These are phyloP conservation scores for Erythrophleum fordii DNA, from an alignment of 306 rosid species.

Conservation along the genomic window DNA sequence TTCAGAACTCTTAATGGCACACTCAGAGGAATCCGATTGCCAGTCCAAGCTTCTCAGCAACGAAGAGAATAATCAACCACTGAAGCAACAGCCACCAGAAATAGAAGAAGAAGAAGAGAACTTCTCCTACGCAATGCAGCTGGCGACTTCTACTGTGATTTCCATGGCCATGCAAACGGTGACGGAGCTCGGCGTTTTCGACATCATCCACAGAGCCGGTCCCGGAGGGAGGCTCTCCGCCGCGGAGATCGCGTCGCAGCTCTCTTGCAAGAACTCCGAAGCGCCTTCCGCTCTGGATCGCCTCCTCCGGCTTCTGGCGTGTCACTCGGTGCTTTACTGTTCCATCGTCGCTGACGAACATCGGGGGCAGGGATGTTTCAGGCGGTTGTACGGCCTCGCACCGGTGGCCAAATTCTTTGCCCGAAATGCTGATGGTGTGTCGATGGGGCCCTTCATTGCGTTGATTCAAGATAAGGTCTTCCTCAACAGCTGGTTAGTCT, in stretches of 20 bases:
- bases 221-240: slow-evolving; percentile 37
- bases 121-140: slow-evolving; percentile 43
- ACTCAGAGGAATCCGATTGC: background rate
- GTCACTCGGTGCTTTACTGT: slow-evolving; percentile 48
- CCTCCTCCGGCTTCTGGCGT: slow-evolving; percentile 44
- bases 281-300: slow-evolving; percentile 50
- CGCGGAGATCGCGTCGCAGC: slow-evolving; percentile 30
- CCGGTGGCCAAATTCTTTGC: slow-evolving; percentile 37
- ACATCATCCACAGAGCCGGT: slow-evolving; percentile 45
- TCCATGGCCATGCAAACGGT: slow-evolving; percentile 49
- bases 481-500: slow-evolving; percentile 40
- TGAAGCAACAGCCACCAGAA: background rate
- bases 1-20: background rate
- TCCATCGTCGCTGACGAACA: background rate
- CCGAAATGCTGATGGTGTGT: slow-evolving; percentile 34
- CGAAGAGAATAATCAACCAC: background rate
- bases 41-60: background rate
- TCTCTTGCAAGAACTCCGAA: slow-evolving; percentile 41
- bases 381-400: slow-evolving; percentile 37
- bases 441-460: background rate
- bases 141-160: slow-evolving; percentile 30
- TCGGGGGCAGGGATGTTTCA: background rate
- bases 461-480: slow-evolving; percentile 38
- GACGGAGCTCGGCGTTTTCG: slow-evolving; percentile 49
- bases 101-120: slow-evolving; percentile 30